Base-by-base conservation (phyloP, 2,329 filamentous ascomycete genomes). In the Diaporthe humulicola region DNA sequence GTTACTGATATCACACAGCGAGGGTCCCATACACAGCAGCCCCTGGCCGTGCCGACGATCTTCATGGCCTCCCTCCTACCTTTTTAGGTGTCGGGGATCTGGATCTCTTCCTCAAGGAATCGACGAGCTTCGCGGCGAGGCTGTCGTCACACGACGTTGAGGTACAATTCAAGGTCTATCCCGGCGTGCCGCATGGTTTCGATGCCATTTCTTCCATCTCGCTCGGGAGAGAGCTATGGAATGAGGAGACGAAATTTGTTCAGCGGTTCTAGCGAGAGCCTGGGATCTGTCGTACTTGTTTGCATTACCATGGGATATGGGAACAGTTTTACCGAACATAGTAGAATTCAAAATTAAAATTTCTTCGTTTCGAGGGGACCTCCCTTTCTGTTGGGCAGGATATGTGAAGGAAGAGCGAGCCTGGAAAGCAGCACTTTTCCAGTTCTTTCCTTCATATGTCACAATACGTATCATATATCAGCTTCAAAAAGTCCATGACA, bases 141-240 rank as follows among this genome's bases (percentile, higher is more conserved):
- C 78, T 87, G 22, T 78, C 77, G 14, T 75, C 78, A 69, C 83
- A 78, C 10, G 80, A 80, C 1, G 77, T 85, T 7, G 78, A 82
- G 33, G 81, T 85, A 2, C 85, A 86, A 76, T 78, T 85, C 8
- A 84, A 86, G 64, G 45, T 86, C 56, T 86, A 85, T 75, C 79
- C 81, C 0, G 85, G 85, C 3, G 67, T 86, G 30, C 83, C 83
- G 7, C 85, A 87, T 74, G 82, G 79, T 0, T 86, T 84, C 70
- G 82, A 84, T 28, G 48, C 33, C 4, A 28, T 25, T 40, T 50
- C 48, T 42, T 50, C 48, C 1, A 42, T 56, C n/a, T 42, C 33
- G 9, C n/a, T 28, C 19, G 40, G 50, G n/a, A 6, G 2, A 28
- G 50, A 42, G n/a, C 15, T 70, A 50, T 56, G 66, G 66, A 22